Base-by-base conservation (phyloP, 108 stramenopile species). In the Pseudonitzschia multistriata region DNA sequence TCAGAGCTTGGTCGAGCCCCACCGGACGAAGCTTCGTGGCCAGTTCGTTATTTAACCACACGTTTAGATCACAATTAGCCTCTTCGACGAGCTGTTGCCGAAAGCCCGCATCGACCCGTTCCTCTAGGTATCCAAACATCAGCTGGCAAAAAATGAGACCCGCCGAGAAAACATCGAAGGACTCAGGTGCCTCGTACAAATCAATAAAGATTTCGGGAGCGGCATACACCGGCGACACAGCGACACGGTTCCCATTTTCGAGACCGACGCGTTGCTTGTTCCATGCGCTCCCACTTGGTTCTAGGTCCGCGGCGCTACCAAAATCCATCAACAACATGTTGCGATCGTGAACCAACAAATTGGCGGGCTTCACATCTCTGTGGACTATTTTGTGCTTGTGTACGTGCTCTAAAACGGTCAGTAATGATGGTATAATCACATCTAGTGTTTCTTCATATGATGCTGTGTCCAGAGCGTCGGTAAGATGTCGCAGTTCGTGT, bases 361-460 rank as follows among this genome's bases (percentile, higher is more conserved):
- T 90, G 27, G 75, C 84, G 11, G 89, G 92, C 74, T 93, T 93
- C 50, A 90, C 72, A 77, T 93, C 92, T 11, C 92, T 83, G 75
- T 93, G 92, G 17, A 88, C 83, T 47, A 93, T 85, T 22, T 80
- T 68, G 27, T 60, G 24, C 15, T 56, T 52, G 68, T 93, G 89
- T 24, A 88, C 72, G 33, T 54, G 63, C 21, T 45, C 49, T 64
- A 90, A 61, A 27, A 79, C 79, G 30, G 79, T 65, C 55, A 93
- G 76, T 7, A 93, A 56, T 1, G 73, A 74, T 35, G 63, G 53
- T 6, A 74, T 17, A 27, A 78, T 80, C 70, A 83, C 79, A 31
- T 73, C 87, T 66, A 89, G 78, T 0, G 74, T 72, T 62, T 81
- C 69, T 21, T 67, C 74, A 47, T 82, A 76, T 11, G 65, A 55